Percentiles rank a stretch among this genome's conserved stretches.
Evolutionary conservation across 371 early-diverging fungal genomes (phyloP).

Genomic region (Syncephalastrum contaminatum): DNA sequence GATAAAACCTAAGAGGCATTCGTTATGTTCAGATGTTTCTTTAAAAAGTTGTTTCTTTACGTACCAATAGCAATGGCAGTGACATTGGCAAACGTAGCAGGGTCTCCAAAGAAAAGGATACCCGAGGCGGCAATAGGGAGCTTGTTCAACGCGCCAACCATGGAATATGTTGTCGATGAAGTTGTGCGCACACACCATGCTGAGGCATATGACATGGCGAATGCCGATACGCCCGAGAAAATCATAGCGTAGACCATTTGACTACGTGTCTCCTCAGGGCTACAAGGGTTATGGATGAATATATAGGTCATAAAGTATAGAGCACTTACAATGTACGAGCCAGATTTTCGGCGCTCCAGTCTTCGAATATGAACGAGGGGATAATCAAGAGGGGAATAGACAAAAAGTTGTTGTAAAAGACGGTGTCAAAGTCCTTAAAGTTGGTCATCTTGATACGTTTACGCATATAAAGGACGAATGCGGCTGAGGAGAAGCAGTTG

Average conservation of each 20-base stretch:
- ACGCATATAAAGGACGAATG: conserved; percentile 91
- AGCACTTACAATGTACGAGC: conserved; percentile 54
- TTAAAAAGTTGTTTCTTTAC: conserved; percentile 2
- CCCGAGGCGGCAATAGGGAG: conserved; percentile 95
- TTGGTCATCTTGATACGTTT: conserved; percentile 79
- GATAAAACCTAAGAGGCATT: conserved; percentile 58
- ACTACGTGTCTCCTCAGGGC: conserved; percentile 49
- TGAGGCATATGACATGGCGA: conserved; percentile 90
- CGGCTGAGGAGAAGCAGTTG: conserved; percentile 93
- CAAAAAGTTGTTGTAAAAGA: conserved; percentile 94
- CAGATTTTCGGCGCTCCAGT: conserved; percentile 60
- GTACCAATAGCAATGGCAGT: conserved; percentile 74
- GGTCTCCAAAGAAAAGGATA: conserved; percentile 91
- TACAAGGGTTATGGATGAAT: conserved; percentile 8
- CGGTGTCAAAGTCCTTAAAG: conserved; percentile 95
- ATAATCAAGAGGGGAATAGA: conserved; percentile 83
- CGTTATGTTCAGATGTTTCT: not conserved
- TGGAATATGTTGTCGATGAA: conserved; percentile 95
- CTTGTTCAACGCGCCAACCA: conserved; percentile 99
- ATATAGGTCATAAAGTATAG: conserved; percentile 3
- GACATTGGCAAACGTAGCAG: conserved; percentile 77
- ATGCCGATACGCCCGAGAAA: conserved; percentile 86
- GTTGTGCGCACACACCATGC: conserved; percentile 96
- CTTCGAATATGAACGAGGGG: conserved; percentile 79
- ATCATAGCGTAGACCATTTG: conserved; percentile 70